Conservation (phyloP, 441 rosid genomes). For the Corymbia citriodora region DNA sequence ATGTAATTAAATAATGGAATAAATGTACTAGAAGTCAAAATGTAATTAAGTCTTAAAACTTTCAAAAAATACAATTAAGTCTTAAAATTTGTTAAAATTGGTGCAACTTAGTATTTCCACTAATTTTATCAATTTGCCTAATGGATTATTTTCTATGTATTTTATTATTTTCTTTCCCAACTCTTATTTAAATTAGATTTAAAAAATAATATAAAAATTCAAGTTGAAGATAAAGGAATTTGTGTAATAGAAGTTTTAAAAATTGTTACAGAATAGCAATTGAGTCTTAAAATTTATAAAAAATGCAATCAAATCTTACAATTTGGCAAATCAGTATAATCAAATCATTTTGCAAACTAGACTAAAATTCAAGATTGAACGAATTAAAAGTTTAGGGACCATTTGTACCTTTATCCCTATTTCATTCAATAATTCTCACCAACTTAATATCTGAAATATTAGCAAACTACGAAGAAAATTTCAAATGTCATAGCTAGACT, state of each 20-base stretch:
- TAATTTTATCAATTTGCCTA: not conserved
- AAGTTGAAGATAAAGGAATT: not conserved
- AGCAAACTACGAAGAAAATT: too few species aligned
- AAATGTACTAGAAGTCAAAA: not conserved
- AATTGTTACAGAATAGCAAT: not conserved
- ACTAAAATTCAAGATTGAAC: too few species aligned
- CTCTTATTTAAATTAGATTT: not conserved
- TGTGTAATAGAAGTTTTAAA: not conserved
- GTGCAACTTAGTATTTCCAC: rapidly evolving
- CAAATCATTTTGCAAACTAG: not conserved
- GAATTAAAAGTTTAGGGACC: too few species aligned
- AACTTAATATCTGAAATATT: too few species aligned
- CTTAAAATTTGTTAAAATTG: not conserved
- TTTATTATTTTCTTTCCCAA: not conserved
- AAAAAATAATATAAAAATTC: not conserved
- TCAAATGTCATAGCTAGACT: too few species aligned
- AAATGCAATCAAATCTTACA: not conserved
- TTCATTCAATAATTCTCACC: not conserved
- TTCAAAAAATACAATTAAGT: not conserved
- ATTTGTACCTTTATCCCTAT: not conserved
- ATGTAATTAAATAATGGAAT: not conserved
- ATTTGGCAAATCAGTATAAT: not conserved
- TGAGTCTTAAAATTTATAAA: not conserved
- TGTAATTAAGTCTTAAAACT: not conserved
- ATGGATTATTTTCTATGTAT: not conserved